phyloP scores from a whole-genome alignment of 1,284 basidiomycete genomes.

The Moesziomyces sp. region DNA sequence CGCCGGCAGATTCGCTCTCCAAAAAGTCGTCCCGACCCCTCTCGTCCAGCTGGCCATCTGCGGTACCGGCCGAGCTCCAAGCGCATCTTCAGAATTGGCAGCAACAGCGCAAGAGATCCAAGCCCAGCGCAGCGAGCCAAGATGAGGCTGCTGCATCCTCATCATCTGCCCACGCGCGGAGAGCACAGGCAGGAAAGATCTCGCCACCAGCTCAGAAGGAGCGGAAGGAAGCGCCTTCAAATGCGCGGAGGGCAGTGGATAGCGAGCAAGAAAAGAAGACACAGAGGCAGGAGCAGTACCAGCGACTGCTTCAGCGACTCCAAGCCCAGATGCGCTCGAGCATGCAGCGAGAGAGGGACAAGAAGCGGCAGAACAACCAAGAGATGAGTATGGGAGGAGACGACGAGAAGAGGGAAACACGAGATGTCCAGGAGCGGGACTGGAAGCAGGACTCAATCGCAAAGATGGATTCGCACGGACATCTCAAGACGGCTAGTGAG shows the following conservation, averaged over 20 bases:
- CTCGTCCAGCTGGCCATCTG: constrained; percentile 2
- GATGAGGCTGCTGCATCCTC: not conserved
- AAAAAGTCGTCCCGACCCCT: not conserved
- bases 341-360: constrained; percentile 27
- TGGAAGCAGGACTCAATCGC: too few relatives aligned
- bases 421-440: too few relatives aligned
- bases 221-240: not conserved
- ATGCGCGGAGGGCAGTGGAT: constrained; percentile 4
- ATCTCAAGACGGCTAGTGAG: too few relatives aligned
- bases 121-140: not conserved
- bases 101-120: constrained; percentile 15
- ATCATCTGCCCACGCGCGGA: not conserved
- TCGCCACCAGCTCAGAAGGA: not conserved
- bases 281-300: constrained; percentile 27
- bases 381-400: not conserved
- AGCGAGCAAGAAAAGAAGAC: constrained; percentile 23
- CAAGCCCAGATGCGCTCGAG: constrained; percentile 26
- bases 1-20: not conserved
- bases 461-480: too few relatives aligned
- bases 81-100: constrained; percentile 19
- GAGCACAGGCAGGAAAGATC: not conserved
- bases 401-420: not conserved
- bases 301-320: constrained; percentile 20
- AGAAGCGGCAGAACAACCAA: constrained; percentile 15
- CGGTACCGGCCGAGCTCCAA: constrained; percentile 14